Conservation (phyloP, 108 stramenopile species). For the Nitzschia sp. region DNA sequence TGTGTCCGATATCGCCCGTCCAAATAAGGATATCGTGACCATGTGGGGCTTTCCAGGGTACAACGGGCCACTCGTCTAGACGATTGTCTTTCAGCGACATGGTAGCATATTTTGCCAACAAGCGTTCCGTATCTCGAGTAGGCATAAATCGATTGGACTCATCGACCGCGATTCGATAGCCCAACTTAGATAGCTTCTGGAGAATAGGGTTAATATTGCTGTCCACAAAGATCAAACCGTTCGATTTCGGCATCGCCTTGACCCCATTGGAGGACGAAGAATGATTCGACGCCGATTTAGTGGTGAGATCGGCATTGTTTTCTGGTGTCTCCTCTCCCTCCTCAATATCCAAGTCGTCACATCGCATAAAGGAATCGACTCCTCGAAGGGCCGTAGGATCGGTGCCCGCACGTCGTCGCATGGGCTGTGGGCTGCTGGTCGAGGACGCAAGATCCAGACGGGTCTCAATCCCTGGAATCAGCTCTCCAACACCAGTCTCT, state of each 20-base stretch:
- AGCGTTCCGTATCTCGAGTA: conserved; percentile 46
- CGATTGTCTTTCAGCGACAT: neutral
- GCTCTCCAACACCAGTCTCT: neutral
- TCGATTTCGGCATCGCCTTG: neutral
- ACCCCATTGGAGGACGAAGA: neutral
- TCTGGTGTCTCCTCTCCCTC: neutral
- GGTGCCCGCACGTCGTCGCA: conserved; percentile 4
- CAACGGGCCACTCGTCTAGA: conserved; percentile 25
- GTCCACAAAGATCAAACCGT: conserved; percentile 23
- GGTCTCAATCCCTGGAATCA: neutral
- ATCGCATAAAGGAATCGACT: conserved; percentile 31
- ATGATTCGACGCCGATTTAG: too few species aligned
- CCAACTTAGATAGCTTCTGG: conserved; percentile 47
- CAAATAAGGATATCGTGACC: conserved; percentile 41
- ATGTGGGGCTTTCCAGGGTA: conserved; percentile 23
- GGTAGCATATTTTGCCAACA: conserved; percentile 31
- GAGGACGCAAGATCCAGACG: neutral
- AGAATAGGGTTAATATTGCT: conserved; percentile 28
- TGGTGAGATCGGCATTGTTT: neutral
- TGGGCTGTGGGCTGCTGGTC: neutral
- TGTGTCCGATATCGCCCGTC: conserved; percentile 21
- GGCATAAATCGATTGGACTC: conserved; percentile 67
- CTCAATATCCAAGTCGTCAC: conserved; percentile 25
- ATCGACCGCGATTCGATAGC: conserved; percentile 50
- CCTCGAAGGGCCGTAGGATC: neutral